Percentiles rank a stretch among this genome's conserved stretches.
phyloP scores from a whole-genome alignment of 257 asterid genomes.

The Penstemon barbatus region DNA sequence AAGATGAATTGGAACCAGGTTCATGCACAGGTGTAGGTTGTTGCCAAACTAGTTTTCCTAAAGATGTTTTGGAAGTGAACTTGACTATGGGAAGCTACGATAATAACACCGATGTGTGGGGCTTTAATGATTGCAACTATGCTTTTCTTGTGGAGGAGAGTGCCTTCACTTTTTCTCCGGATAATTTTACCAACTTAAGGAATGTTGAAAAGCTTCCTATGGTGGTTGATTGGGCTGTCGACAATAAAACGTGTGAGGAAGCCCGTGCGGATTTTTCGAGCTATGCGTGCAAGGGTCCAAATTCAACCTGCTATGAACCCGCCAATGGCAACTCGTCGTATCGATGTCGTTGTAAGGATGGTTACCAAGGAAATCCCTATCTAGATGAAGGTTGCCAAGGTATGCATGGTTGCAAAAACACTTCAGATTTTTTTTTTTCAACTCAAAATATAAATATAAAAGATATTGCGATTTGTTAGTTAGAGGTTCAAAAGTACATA shows the following conservation, averaged over 20 bases:
- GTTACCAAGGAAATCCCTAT: conserved; percentile 52
- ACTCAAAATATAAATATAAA: too few relatives aligned
- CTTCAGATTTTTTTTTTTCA: too few relatives aligned
- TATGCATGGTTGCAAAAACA: background rate
- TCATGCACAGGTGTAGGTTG: conserved; percentile 40
- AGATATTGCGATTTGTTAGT: too few relatives aligned
- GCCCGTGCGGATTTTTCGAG: conserved; percentile 24
- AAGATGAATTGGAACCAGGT: conserved; percentile 13
- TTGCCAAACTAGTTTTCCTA: conserved; percentile 35
- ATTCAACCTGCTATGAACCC: conserved; percentile 27
- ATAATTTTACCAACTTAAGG: conserved; percentile 19
- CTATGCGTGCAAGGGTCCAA: conserved; percentile 35
- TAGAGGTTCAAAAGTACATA: too few relatives aligned
- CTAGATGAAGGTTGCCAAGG: conserved; percentile 40
- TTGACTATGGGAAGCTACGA: background rate
- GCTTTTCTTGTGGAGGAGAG: conserved; percentile 32
- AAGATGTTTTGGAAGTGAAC: background rate
- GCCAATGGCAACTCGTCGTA: conserved; percentile 35
- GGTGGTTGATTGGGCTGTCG: conserved; percentile 48
- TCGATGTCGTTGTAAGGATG: conserved; percentile 42
- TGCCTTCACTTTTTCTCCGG: conserved; percentile 18
- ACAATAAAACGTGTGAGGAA: conserved; percentile 29
- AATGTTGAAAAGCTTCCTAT: conserved; percentile 23
- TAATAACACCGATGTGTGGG: background rate
- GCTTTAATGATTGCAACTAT: conserved; percentile 32